Conservation (phyloP, 306 rosid genomes). For the Quercus agrifolia region DNA sequence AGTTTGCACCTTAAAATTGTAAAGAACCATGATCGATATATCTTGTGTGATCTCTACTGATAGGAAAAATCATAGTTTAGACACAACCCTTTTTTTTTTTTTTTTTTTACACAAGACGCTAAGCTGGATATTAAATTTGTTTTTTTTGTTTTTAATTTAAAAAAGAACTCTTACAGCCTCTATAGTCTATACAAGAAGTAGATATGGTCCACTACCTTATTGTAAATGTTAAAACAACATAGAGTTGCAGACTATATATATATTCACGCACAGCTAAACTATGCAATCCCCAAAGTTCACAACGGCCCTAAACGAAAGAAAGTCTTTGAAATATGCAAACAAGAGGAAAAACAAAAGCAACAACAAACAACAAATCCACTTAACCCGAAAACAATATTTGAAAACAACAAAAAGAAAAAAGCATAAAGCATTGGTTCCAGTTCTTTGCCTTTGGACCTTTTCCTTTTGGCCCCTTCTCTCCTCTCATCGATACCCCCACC, state of each 20-base stretch:
- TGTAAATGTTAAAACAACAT: constrained; percentile 5
- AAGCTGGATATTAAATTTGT: no score
- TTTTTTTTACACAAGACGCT: no score
- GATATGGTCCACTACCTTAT: constrained; percentile 30
- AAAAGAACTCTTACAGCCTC: no score
- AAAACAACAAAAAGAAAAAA: constrained; percentile 45
- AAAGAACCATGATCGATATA: no score
- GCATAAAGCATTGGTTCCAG: constrained; percentile 65
- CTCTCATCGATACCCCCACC: constrained; percentile 52
- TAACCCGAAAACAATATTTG: constrained; percentile 44
- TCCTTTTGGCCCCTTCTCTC: constrained; percentile 69
- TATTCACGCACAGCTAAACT: constrained; percentile 25
- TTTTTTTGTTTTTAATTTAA: no score
- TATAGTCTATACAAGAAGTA: background rate
- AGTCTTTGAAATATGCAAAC: constrained; percentile 36
- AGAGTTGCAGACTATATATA: constrained; percentile 11
- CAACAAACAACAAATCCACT: constrained; percentile 55
- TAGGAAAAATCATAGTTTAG: no score
- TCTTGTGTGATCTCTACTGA: no score
- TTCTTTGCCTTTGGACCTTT: constrained; percentile 60
- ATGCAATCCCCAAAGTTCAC: constrained; percentile 8
- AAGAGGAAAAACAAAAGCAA: constrained; percentile 28
- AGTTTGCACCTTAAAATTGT: no score
- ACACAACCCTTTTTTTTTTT: no score
- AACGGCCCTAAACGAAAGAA: constrained; percentile 40